These are phyloP conservation scores for Aspergillus melleus DNA, from an alignment of 2,329 filamentous ascomycete species.

Conservation along the genomic window DNA sequence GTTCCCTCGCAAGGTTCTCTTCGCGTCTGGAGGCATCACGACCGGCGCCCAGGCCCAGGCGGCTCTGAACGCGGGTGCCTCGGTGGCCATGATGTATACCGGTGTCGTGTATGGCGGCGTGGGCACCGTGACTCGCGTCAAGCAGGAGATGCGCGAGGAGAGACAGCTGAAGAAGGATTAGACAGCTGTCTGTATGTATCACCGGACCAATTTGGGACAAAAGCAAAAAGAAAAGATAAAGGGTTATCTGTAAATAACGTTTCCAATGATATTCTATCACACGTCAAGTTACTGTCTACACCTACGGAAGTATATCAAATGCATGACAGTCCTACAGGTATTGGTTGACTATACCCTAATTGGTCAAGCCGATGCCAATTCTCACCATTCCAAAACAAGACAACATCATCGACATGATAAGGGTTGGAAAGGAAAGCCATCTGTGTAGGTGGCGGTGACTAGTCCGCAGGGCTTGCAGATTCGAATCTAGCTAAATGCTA, in stretches of 20 bases:
- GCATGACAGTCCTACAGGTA: neutral
- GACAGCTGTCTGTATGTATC: neutral
- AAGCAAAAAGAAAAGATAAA: neutral
- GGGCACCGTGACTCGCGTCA: slow-evolving; percentile 58
- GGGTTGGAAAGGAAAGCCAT: neutral
- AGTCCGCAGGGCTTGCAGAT: neutral
- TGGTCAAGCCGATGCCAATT: too few relatives aligned
- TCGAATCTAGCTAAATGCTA: neutral
- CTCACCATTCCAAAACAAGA: too few relatives aligned
- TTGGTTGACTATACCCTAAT: too few relatives aligned
- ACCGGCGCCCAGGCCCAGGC: slow-evolving; percentile 80
- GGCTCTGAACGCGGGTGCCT: slow-evolving; percentile 84
- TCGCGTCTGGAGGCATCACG: slow-evolving; percentile 90
- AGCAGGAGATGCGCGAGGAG: slow-evolving; percentile 48
- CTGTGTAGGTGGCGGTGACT: neutral
- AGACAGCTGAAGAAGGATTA: slow-evolving; percentile 20
- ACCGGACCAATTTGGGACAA: neutral
- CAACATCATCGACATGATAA: too few relatives aligned
- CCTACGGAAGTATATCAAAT: too few relatives aligned
- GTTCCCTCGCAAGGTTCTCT: slow-evolving; percentile 69
- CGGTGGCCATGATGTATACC: slow-evolving; percentile 90
- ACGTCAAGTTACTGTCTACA: neutral
- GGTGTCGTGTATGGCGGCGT: slow-evolving; percentile 64
- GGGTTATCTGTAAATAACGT: neutral
- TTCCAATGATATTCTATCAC: neutral